Base-by-base conservation (phyloP, 2,329 filamentous ascomycete genomes). In the Botryotinia calthae region DNA sequence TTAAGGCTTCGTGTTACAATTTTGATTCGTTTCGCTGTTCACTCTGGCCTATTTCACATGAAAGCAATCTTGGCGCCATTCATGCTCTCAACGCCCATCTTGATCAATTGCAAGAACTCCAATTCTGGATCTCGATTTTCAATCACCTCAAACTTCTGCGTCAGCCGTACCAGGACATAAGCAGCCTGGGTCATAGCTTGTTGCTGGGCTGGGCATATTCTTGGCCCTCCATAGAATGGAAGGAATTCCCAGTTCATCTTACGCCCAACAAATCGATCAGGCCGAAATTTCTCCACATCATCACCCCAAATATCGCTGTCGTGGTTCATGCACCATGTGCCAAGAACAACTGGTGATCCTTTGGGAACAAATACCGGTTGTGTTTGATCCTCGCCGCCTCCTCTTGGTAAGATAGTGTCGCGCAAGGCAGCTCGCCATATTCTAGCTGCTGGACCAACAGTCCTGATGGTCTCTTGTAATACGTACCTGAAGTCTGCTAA, bases 221-320 rank as follows among this genome's bases (percentile, higher is more conserved):
- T 82, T 0, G 91, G 89, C 0, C 91, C 91, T 37, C 89, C 84
- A 76, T 89, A 92, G 78, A 95, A 95, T 0, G 91, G 91, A 58
- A 92, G 90, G 73, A 93, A 93, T 0, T 92, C 93, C 82, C 95
- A 92, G 61, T 87, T 82, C 0, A 88, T 74, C 0, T 90, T 93
- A 1, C 87, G 76, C n/a, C 85, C 84, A 48, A 80, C 80, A 92
- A 92, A 96, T n/a, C 93, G 85, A 82, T 93, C 92, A 0, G 93
- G 93, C 6, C 86, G 84, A 82, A 94, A 96, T 1, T 88, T 85
- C 16, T 92, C 88, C 0, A 89, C 90, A 74, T 93, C 90, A 0
- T 86, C 79, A 1, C 91, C 92, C 91, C 91, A 94, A 78, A 94
- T 91, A 69, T 87, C 86, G 9, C 76, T 78, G 25, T 78, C 74